phyloP scores from a whole-genome alignment of 2,329 filamentous ascomycete species.

The Xylariaceae sp. region DNA sequence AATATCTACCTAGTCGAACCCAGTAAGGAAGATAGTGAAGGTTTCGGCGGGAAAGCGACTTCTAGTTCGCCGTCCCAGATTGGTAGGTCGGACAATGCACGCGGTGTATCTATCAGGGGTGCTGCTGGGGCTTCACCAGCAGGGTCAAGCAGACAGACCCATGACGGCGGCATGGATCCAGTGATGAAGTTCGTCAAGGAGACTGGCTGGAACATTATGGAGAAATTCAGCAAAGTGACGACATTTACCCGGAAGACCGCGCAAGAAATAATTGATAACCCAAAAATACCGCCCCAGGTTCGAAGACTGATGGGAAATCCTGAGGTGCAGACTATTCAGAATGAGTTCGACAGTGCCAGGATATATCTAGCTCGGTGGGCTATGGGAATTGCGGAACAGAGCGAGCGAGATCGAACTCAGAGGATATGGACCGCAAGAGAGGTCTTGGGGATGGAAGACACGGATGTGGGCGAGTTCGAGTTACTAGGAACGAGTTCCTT shows the following conservation, averaged over 20 bases:
- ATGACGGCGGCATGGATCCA: conserved; percentile 80
- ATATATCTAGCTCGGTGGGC: conserved; percentile 95
- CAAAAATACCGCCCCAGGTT: conserved; percentile 84
- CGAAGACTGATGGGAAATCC: conserved; percentile 80
- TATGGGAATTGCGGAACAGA: conserved; percentile 97
- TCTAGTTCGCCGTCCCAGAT: conserved; percentile 42
- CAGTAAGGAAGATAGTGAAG: conserved; percentile 73
- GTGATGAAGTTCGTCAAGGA: conserved; percentile 92
- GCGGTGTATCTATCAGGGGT: conserved; percentile 32
- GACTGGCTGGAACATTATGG: conserved; percentile 91
- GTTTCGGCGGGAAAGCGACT: conserved; percentile 66
- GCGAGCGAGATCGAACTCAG: conserved; percentile 78
- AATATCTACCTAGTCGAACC: conserved; percentile 92
- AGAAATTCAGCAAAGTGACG: conserved; percentile 95
- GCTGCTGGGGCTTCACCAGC: conserved; percentile 37
- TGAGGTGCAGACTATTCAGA: conserved; percentile 90
- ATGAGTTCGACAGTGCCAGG: conserved; percentile 94
- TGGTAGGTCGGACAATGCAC: conserved; percentile 39
- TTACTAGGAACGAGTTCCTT: conserved; percentile 74
- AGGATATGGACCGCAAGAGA: conserved; percentile 92
- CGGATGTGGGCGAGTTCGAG: conserved; percentile 93
- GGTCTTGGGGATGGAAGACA: conserved; percentile 89
- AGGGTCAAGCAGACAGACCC: conserved; percentile 38
- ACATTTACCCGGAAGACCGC: conserved; percentile 91
- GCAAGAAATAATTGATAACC: conserved; percentile 87